A percentile compares a stretch with the other conserved stretches of the same genome.
These are phyloP conservation scores for Apiotrichum sp. DNA, from an alignment of 1,284 basidiomycete species.

Conservation along the genomic window DNA sequence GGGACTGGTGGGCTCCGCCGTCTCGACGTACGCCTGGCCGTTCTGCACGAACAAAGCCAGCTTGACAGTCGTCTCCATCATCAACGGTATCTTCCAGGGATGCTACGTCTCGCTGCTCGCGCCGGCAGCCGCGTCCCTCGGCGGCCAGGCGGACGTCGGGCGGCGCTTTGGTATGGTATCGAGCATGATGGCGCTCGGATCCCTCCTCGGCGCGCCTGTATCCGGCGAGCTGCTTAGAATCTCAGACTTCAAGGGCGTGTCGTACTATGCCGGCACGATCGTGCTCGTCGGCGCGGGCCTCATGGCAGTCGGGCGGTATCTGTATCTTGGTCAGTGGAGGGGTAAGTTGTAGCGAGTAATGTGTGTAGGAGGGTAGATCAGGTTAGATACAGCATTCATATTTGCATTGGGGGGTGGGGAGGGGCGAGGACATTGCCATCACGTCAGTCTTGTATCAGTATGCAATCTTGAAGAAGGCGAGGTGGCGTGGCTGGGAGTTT, in stretches of 20 bases:
- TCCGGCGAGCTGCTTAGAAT: slow-evolving; percentile 11
- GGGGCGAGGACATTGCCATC: no score
- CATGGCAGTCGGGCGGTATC: not conserved
- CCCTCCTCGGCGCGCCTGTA: slow-evolving; percentile 15
- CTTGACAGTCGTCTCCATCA: slow-evolving; percentile 15
- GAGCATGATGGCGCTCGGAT: slow-evolving; percentile 14
- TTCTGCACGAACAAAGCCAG: slow-evolving; percentile 13
- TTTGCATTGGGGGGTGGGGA: no score
- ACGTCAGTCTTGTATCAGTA: no score
- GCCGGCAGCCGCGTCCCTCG: slow-evolving; percentile 22
- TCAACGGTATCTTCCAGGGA: slow-evolving; percentile 25
- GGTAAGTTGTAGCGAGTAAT: slow-evolving; percentile 2
- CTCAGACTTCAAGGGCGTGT: slow-evolving; percentile 13
- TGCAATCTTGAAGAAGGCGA: no score
- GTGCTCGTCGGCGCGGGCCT: slow-evolving; percentile 6
- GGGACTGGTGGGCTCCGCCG: slow-evolving; percentile 12
- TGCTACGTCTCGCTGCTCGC: slow-evolving; percentile 23
- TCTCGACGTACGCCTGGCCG: slow-evolving; percentile 27
- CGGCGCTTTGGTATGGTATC: slow-evolving; percentile 24
- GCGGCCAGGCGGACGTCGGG: slow-evolving; percentile 23
- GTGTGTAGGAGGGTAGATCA: no score
- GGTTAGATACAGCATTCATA: no score
- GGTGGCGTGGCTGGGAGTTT: no score
- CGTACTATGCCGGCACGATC: slow-evolving; percentile 16
- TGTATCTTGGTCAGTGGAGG: not conserved